A percentile compares a stretch with the other conserved stretches of the same genome.
phyloP scores from a whole-genome alignment of 768 basidiomycete genomes.

The Mycena rosella region DNA sequence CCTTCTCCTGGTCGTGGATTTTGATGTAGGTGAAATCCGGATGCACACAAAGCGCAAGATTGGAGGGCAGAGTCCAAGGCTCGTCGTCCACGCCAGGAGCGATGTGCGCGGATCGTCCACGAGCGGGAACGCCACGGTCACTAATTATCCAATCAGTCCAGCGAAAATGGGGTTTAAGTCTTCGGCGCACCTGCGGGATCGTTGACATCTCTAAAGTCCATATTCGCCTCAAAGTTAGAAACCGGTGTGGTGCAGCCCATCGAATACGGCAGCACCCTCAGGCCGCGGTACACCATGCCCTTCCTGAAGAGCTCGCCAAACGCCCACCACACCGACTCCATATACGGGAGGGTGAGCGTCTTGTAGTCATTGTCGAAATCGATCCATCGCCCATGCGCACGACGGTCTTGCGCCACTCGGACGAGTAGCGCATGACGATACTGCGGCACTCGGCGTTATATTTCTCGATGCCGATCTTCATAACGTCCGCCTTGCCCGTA shows the following conservation, averaged over 20 bases:
- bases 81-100: constrained; percentile 98
- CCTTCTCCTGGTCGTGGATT: constrained; percentile 90
- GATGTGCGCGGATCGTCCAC: constrained; percentile 94
- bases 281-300: constrained; percentile 91
- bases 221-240: constrained; percentile 97
- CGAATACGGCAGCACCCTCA: constrained; percentile 98
- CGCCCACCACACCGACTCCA: constrained; percentile 99
- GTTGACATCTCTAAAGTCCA: constrained; percentile 91
- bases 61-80: constrained; percentile 98
- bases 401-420: constrained; percentile 94
- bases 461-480: constrained; percentile 95
- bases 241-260: constrained; percentile 96
- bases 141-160: constrained; percentile 49
- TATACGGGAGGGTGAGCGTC: constrained; percentile 92
- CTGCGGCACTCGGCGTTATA: constrained; percentile 97
- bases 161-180: not conserved
- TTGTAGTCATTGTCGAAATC: constrained; percentile 99
- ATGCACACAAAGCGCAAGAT: constrained; percentile 95
- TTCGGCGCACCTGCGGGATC: constrained; percentile 92
- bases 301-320: constrained; percentile 96
- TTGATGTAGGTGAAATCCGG: constrained; percentile 97
- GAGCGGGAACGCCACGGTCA: constrained; percentile 93
- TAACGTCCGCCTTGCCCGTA: constrained; percentile 92
- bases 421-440: constrained; percentile 97
- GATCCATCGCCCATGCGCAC: constrained; percentile 99